These are phyloP conservation scores for Volutella citrinella DNA, from an alignment of 2,329 filamentous ascomycete genomes.

Conservation along the genomic window DNA sequence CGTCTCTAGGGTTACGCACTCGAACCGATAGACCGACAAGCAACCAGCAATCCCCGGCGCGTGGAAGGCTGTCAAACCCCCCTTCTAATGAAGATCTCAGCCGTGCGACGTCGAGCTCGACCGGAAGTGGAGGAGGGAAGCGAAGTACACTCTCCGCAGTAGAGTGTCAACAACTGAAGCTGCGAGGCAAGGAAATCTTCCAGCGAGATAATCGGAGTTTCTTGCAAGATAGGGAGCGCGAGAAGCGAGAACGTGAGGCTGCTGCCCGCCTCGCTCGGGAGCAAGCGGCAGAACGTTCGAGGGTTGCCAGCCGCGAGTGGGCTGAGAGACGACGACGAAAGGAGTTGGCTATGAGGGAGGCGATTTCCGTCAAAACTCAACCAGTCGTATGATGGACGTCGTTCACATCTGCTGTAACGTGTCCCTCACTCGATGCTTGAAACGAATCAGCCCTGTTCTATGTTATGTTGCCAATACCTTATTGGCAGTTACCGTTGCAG, in stretches of 20 bases:
- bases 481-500: too few species aligned
- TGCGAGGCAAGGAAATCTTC: conserved; percentile 53
- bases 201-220: conserved; percentile 47
- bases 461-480: too few species aligned
- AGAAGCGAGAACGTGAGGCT: conserved; percentile 52
- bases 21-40: conserved; percentile 8
- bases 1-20: conserved; percentile 16
- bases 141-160: conserved; percentile 49
- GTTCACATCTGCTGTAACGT: too few species aligned
- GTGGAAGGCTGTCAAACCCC: conserved; percentile 26
- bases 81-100: conserved; percentile 25
- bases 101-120: conserved; percentile 45
- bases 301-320: conserved; percentile 59
- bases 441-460: too few species aligned
- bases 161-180: conserved; percentile 48
- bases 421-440: too few species aligned
- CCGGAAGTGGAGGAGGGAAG: conserved; percentile 41
- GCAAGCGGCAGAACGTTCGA: conserved; percentile 59
- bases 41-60: conserved; percentile 15
- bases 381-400: background rate
- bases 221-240: conserved; percentile 46
- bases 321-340: conserved; percentile 55
- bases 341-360: conserved; percentile 23
- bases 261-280: conserved; percentile 54
- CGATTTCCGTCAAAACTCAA: conserved; percentile 7